phyloP scores from a whole-genome alignment of 345 rosid species.

The Microthlaspi erraticum region DNA sequence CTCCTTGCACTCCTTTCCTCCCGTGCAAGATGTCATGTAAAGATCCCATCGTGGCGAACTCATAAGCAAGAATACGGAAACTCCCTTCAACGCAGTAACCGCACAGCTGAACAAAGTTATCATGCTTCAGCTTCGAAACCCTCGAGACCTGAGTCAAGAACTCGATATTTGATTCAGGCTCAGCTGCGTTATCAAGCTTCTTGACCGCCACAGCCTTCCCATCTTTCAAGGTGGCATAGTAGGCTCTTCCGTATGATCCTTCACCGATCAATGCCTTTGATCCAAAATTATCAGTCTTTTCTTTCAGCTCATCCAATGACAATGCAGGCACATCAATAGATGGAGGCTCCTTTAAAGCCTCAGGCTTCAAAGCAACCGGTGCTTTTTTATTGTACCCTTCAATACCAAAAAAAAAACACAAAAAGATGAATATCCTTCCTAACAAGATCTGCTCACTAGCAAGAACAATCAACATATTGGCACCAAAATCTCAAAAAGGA shows the following conservation, averaged over 20 bases:
- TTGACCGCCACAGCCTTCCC: constrained; percentile 79
- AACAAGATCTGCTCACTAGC: constrained; percentile 7
- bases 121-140: constrained; percentile 89
- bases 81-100: constrained; percentile 94
- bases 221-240: constrained; percentile 68
- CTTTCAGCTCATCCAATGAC: constrained; percentile 67
- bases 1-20: constrained; percentile 98
- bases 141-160: constrained; percentile 90
- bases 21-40: constrained; percentile 95
- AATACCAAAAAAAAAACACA: background rate
- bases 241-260: constrained; percentile 93
- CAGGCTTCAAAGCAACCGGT: constrained; percentile 61
- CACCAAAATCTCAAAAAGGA: background rate
- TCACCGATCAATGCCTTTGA: constrained; percentile 76
- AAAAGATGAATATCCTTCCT: background rate
- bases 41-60: constrained; percentile 98
- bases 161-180: constrained; percentile 79
- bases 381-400: constrained; percentile 47
- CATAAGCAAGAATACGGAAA: constrained; percentile 86
- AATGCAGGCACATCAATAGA: constrained; percentile 65
- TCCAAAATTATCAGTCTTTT: constrained; percentile 68
- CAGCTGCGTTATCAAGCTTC: constrained; percentile 78
- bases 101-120: constrained; percentile 74
- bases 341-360: constrained; percentile 70
- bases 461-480: constrained; percentile 2